A percentile compares a stretch with the other conserved stretches of the same genome.
These are phyloP conservation scores for Entonaema liquescens DNA, from an alignment of 495 filamentous ascomycete species.

Conservation along the genomic window DNA sequence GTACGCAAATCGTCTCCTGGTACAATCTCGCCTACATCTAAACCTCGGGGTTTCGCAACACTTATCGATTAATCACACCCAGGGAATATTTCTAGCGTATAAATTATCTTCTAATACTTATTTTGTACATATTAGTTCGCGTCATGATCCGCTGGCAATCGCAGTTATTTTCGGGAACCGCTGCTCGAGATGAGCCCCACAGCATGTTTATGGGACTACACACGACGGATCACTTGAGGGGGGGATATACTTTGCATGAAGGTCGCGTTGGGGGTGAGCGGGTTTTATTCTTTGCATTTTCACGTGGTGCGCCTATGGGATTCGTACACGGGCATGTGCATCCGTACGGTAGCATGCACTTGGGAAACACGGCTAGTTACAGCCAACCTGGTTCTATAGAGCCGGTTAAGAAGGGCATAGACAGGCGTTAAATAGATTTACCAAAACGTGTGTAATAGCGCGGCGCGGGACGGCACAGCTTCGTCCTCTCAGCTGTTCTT, in stretches of 20 bases:
- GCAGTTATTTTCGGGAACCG: background rate
- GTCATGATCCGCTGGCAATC: background rate
- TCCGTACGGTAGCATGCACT: background rate
- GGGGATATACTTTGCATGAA: background rate
- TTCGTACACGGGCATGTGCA: background rate
- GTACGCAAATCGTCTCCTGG: constrained; percentile 19
- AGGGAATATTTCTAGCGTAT: constrained; percentile 1
- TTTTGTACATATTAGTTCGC: constrained; percentile 22
- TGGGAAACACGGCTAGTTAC: background rate
- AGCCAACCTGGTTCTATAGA: background rate
- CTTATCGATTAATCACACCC: constrained; percentile 48
- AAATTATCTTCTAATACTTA: background rate
- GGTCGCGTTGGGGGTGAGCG: too few species aligned
- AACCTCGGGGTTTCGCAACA: constrained; percentile 52
- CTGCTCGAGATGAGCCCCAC: background rate
- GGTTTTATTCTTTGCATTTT: constrained; percentile 1
- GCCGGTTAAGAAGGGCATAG: background rate
- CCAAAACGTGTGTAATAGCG: background rate
- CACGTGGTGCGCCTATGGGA: constrained; percentile 6
- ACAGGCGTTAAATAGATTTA: background rate
- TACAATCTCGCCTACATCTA: constrained; percentile 56
- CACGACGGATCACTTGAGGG: background rate
- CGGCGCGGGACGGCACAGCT: background rate
- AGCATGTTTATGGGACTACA: background rate
- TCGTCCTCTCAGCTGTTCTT: background rate